Evolutionary conservation across 1,284 basidiomycete species (phyloP).

Genomic region (Apiotrichum veenhuisii): DNA sequence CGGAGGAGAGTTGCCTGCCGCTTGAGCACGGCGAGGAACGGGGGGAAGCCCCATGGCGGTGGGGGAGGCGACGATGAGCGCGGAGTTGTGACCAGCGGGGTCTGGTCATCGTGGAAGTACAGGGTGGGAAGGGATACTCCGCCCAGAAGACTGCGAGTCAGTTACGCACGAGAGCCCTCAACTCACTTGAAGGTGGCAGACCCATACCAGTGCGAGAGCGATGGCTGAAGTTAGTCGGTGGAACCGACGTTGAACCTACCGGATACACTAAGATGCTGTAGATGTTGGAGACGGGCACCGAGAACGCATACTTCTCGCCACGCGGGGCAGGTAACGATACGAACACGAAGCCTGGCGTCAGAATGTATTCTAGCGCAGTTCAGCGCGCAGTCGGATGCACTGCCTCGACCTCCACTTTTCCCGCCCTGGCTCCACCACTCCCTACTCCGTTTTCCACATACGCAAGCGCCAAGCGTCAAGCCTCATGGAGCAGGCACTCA

Average conservation of each 20-base stretch:
- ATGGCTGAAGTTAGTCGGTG: constrained; percentile 28
- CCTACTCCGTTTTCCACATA: no score
- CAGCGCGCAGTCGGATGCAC: no score
- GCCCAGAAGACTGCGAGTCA: constrained; percentile 76
- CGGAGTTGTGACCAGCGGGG: constrained; percentile 48
- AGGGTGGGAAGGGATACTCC: constrained; percentile 85
- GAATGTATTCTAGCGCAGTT: no score
- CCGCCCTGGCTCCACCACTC: not conserved
- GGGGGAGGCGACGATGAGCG: constrained; percentile 18
- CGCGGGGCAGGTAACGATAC: constrained; percentile 49
- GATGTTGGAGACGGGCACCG: constrained; percentile 78
- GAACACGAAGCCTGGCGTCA: constrained; percentile 43
- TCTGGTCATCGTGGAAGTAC: constrained; percentile 95
- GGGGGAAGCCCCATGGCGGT: constrained; percentile 58
- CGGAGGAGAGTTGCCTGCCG: constrained; percentile 70
- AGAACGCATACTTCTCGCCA: constrained; percentile 90
- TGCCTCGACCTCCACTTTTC: not conserved
- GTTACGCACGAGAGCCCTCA: constrained; percentile 44
- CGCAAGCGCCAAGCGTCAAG: no score
- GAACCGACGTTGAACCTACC: constrained; percentile 37
- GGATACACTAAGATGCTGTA: constrained; percentile 85
- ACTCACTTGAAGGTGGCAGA: constrained; percentile 49
- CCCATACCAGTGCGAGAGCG: constrained; percentile 48
- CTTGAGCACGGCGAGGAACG: constrained; percentile 64
- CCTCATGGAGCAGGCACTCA: constrained; percentile 23